Percentiles rank a stretch among this genome's conserved stretches.
phyloP scores from a whole-genome alignment of 306 rosid genomes.

The Sophora flavescens region DNA sequence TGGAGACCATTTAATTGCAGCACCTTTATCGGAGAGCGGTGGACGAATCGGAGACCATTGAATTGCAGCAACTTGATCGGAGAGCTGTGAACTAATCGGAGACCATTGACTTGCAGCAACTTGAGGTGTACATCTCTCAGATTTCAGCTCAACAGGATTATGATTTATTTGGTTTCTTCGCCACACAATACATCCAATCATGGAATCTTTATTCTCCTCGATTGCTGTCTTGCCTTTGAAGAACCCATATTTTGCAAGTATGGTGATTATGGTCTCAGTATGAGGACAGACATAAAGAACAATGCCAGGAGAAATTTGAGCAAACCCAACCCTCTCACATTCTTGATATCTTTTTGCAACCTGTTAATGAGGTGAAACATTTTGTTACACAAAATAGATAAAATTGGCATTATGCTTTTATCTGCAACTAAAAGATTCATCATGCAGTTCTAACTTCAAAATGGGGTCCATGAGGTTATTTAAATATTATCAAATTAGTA shows the following conservation, averaged over 20 bases:
- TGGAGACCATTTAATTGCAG: background rate
- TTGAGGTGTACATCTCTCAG: constrained; percentile 14
- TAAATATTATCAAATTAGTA: background rate
- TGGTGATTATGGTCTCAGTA: constrained; percentile 46
- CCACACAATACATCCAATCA: constrained; percentile 50
- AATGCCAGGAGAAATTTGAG: constrained; percentile 36
- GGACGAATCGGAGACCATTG: background rate
- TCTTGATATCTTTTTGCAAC: constrained; percentile 44
- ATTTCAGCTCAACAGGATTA: too few relatives aligned
- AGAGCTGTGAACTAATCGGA: too few relatives aligned
- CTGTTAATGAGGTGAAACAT: constrained; percentile 8
- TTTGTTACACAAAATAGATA: background rate
- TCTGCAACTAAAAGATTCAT: background rate
- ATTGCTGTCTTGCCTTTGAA: constrained; percentile 49
- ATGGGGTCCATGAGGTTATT: background rate
- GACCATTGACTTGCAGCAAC: background rate
- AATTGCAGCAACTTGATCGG: background rate
- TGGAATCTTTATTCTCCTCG: constrained; percentile 45
- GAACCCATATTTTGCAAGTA: constrained; percentile 49
- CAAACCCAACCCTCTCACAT: constrained; percentile 43
- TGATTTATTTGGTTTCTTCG: constrained; percentile 44
- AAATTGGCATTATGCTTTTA: background rate
- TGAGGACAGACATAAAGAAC: constrained; percentile 49
- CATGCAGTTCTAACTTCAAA: background rate
- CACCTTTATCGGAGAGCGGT: background rate